Conservation (phyloP, 495 filamentous ascomycete species). For the Tuber melanosporum region DNA sequence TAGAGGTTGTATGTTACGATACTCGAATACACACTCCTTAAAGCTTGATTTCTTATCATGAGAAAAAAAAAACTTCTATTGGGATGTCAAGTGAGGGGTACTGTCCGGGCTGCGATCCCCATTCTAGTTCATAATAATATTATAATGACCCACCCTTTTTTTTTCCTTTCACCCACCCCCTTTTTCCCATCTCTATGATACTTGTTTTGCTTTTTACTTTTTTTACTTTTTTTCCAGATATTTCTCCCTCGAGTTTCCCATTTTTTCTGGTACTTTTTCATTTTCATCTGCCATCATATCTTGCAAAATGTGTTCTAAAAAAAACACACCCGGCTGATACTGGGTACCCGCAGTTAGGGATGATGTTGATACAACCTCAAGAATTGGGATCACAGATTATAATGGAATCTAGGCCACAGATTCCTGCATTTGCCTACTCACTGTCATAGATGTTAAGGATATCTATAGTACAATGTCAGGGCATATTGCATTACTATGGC, state of each 20-base stretch:
- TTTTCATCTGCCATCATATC: too few species aligned
- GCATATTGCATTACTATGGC: constrained; percentile 53
- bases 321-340: constrained; percentile 52
- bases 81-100: neutral
- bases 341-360: constrained; percentile 55
- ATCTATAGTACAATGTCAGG: constrained; percentile 47
- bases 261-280: too few species aligned
- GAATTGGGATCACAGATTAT: constrained; percentile 63
- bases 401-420: constrained; percentile 74
- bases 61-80: constrained; percentile 28
- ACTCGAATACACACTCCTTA: too few species aligned
- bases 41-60: too few species aligned
- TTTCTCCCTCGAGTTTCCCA: too few species aligned
- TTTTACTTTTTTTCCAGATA: too few species aligned
- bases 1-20: too few species aligned
- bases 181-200: neutral
- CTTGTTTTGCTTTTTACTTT: too few species aligned
- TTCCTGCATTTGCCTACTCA: constrained; percentile 57
- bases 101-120: constrained; percentile 33
- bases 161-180: too few species aligned
- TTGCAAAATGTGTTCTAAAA: constrained; percentile 8
- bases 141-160: constrained; percentile 1
- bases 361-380: constrained; percentile 48
- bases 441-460: constrained; percentile 42
- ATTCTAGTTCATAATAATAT: too few species aligned